phyloP scores from a whole-genome alignment of 257 asterid species.

The Forsythia viridissima region DNA sequence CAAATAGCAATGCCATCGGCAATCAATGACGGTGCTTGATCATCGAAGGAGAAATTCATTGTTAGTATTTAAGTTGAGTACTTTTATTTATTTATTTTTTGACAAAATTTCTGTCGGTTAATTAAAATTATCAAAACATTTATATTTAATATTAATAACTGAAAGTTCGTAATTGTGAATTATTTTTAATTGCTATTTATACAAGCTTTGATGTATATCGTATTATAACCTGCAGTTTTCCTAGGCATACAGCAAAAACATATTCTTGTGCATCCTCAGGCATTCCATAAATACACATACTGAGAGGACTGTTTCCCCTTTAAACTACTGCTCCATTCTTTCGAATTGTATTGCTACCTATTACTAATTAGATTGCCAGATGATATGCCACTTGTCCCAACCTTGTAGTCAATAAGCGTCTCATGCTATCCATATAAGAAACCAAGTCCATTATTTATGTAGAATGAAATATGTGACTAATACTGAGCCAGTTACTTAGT shows the following conservation, averaged over 20 bases:
- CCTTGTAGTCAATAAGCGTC: conserved; percentile 19
- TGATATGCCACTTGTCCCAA: conserved; percentile 31
- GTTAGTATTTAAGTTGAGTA: no score
- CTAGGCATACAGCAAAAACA: not conserved
- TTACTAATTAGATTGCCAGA: conserved; percentile 28
- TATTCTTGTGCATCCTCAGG: not conserved
- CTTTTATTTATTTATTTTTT: no score
- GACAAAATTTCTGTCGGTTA: no score
- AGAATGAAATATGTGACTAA: conserved; percentile 3
- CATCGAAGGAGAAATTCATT: no score
- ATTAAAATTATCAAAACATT: no score
- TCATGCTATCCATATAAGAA: conserved; percentile 33
- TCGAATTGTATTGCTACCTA: not conserved
- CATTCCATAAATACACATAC: not conserved
- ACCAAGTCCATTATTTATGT: conserved; percentile 49
- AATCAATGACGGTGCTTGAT: no score
- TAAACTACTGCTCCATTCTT: not conserved
- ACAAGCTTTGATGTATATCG: not conserved
- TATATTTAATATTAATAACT: no score
- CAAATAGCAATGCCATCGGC: no score
- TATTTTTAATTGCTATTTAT: no score
- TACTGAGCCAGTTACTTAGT: not conserved
- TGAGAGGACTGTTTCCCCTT: not conserved
- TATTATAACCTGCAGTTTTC: not conserved
- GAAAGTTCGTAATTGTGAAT: no score